Percentiles rank a stretch among this genome's conserved stretches.
These are phyloP conservation scores for Agaricales sp. DNA, from an alignment of 1,284 basidiomycete species.

Conservation along the genomic window DNA sequence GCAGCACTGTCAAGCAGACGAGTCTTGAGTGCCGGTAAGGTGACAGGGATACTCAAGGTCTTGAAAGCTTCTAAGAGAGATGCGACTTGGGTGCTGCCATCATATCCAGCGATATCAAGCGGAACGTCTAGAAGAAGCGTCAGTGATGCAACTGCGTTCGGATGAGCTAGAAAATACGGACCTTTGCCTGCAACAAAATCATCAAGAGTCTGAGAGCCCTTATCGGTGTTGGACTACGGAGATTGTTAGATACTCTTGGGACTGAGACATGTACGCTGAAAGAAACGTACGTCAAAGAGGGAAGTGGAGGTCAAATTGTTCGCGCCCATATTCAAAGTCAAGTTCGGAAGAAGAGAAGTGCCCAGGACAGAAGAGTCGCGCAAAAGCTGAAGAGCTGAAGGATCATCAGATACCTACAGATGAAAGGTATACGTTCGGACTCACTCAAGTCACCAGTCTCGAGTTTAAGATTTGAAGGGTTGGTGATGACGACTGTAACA, in stretches of 20 bases:
- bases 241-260: constrained; percentile 6
- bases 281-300: constrained; percentile 31
- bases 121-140: constrained; percentile 31
- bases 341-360: constrained; percentile 47
- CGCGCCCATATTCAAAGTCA: constrained; percentile 47
- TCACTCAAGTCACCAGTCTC: constrained; percentile 48
- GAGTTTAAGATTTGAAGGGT: constrained; percentile 65
- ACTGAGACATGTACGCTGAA: not conserved
- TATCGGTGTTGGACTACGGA: constrained; percentile 48
- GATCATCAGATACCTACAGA: constrained; percentile 4
- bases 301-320: constrained; percentile 42
- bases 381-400: constrained; percentile 43
- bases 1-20: constrained; percentile 49
- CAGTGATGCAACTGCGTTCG: constrained; percentile 6
- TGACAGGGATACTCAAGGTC: constrained; percentile 46
- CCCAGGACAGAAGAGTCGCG: constrained; percentile 42
- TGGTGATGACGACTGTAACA: constrained; percentile 46
- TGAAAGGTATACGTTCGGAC: constrained; percentile 13
- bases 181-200: constrained; percentile 59
- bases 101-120: constrained; percentile 45
- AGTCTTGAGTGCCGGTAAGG: constrained; percentile 52
- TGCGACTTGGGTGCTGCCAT: constrained; percentile 47
- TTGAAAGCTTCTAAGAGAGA: constrained; percentile 58
- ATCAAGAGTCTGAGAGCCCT: constrained; percentile 56
- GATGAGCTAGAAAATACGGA: constrained; percentile 14